Conservation (phyloP, 208 protist species). For the Entamoeba moshkovskii region DNA sequence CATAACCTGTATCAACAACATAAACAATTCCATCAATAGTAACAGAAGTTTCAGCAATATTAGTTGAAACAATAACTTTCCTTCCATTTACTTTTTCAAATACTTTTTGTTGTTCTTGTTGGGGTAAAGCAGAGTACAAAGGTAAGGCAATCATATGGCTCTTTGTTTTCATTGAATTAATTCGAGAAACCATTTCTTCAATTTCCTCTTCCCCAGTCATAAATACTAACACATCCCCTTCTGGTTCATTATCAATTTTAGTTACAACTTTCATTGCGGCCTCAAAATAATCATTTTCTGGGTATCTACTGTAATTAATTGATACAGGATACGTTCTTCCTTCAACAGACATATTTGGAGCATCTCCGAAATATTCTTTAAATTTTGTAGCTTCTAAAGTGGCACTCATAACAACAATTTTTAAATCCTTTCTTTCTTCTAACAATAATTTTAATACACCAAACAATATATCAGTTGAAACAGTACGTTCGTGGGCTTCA, state of each 20-base stretch:
- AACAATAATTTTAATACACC: constrained; percentile 71
- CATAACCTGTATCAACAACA: constrained; percentile 40
- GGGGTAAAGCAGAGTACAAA: constrained; percentile 15
- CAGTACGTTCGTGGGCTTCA: constrained; percentile 94
- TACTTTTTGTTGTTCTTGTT: constrained; percentile 10
- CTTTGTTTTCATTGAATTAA: not conserved
- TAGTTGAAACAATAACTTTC: constrained; percentile 36
- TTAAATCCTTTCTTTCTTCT: constrained; percentile 7
- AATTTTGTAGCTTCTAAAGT: constrained; percentile 21
- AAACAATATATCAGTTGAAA: constrained; percentile 91
- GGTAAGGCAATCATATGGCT: not conserved
- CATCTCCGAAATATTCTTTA: constrained; percentile 10
- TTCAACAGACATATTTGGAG: constrained; percentile 7
- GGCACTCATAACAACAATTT: constrained; percentile 14
- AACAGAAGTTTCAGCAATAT: constrained; percentile 56
- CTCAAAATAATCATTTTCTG: constrained; percentile 22
- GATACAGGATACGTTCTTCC: constrained; percentile 22
- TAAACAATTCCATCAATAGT: constrained; percentile 51
- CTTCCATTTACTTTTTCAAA: not conserved
- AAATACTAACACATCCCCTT: constrained; percentile 29
- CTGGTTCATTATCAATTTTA: constrained; percentile 1
- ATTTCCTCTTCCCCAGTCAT: constrained; percentile 33
- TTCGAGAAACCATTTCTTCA: not conserved
- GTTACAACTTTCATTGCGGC: not conserved
- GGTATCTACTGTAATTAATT: constrained; percentile 14